A percentile compares a stretch with the other conserved stretches of the same genome.
These are phyloP conservation scores for Plasmodium adleri DNA, from an alignment of 169 alveolate genomes.

Conservation along the genomic window DNA sequence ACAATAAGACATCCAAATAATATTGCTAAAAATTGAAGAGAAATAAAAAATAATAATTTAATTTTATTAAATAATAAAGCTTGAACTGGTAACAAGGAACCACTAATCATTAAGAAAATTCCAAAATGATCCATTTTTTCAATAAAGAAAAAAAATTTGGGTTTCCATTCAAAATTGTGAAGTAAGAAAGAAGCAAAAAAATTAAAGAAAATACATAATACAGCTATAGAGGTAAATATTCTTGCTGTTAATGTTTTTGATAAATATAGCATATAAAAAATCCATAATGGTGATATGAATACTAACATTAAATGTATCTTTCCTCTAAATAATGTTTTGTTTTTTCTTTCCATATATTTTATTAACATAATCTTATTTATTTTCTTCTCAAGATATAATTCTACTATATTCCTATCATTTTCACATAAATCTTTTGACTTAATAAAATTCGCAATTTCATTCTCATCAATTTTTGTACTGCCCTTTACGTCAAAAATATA, in stretches of 20 bases:
- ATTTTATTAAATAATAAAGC: constrained; percentile 57
- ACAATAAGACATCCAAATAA: constrained; percentile 75
- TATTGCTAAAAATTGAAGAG: constrained; percentile 77
- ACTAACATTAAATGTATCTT: constrained; percentile 79
- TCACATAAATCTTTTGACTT: constrained; percentile 3
- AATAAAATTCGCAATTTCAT: background rate
- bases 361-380: constrained; percentile 48
- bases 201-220: constrained; percentile 62
- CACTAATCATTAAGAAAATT: constrained; percentile 86
- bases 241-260: constrained; percentile 39
- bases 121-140: constrained; percentile 72
- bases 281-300: constrained; percentile 80
- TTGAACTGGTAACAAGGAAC: constrained; percentile 78
- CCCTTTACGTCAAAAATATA: constrained; percentile 1
- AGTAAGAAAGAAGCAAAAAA: constrained; percentile 59
- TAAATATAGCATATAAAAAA: constrained; percentile 54
- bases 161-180: constrained; percentile 78
- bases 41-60: constrained; percentile 33
- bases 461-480: constrained; percentile 5
- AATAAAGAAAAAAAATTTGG: constrained; percentile 49
- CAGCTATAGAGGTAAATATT: constrained; percentile 45
- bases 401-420: constrained; percentile 45
- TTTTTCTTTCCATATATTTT: constrained; percentile 60
- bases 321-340: constrained; percentile 80
- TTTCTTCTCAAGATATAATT: constrained; percentile 54